phyloP scores from a whole-genome alignment of 2,329 filamentous ascomycete genomes.

The Orbilia ellipsospora region DNA sequence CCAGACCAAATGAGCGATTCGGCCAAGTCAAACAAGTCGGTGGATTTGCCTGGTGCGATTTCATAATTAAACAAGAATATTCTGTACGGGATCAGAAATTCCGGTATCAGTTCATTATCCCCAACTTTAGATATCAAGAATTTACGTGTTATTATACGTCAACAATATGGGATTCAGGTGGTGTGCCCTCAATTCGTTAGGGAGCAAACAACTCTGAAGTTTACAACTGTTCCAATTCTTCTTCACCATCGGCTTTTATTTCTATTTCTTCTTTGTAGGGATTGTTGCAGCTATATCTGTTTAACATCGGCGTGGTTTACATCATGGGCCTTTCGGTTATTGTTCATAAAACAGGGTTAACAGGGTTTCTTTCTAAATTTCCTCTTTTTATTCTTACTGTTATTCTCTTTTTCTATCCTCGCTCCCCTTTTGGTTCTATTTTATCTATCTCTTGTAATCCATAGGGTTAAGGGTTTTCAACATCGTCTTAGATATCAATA shows the following conservation, averaged over 20 bases:
- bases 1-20: conserved; percentile 54
- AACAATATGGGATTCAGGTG: too few species aligned
- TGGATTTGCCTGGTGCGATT: conserved; percentile 50
- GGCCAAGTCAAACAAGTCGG: conserved; percentile 45
- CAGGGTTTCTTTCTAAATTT: conserved; percentile 4
- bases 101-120: too few species aligned
- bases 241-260: not conserved
- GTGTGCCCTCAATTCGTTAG: too few species aligned
- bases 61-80: conserved; percentile 16
- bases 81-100: not conserved
- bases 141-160: too few species aligned
- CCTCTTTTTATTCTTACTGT: not conserved
- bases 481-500: not conserved
- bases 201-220: too few species aligned
- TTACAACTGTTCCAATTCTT: not conserved
- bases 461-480: conserved; percentile 12
- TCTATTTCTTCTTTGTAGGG: conserved; percentile 14
- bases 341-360: not conserved
- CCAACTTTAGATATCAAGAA: too few species aligned
- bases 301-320: conserved; percentile 17
- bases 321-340: conserved; percentile 14
- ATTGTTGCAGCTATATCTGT: conserved; percentile 13
- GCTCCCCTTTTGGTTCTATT: not conserved
- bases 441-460: conserved; percentile 6
- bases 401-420: not conserved